Conservation (phyloP, 768 basidiomycete species). For the Boletus reticulatus region DNA sequence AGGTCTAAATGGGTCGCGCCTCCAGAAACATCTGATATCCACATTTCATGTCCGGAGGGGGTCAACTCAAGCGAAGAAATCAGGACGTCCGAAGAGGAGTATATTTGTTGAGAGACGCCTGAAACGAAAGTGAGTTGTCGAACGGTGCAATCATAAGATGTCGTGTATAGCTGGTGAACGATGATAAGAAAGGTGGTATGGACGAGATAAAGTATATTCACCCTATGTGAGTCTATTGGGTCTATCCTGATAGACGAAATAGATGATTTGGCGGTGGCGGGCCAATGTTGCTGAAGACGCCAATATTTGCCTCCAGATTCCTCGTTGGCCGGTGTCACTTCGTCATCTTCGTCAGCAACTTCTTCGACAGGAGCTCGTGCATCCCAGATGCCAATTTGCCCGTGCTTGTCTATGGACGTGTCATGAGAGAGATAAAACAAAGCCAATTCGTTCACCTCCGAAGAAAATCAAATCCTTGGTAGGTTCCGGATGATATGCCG, state of each 20-base stretch:
- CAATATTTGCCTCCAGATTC: constrained; percentile 73
- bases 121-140: constrained; percentile 71
- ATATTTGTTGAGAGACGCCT: constrained; percentile 69
- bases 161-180: constrained; percentile 63
- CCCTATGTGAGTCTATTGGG: constrained; percentile 71
- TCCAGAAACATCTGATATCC: constrained; percentile 75
- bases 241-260: constrained; percentile 78
- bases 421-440: neutral
- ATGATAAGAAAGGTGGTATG: neutral
- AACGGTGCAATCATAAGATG: constrained; percentile 79
- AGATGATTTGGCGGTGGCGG: constrained; percentile 74
- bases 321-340: constrained; percentile 38
- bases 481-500: constrained; percentile 77
- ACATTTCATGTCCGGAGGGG: constrained; percentile 73
- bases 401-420: constrained; percentile 69
- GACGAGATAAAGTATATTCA: constrained; percentile 29
- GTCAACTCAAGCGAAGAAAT: constrained; percentile 71
- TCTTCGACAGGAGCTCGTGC: constrained; percentile 70
- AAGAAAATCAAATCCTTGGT: constrained; percentile 86
- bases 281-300: constrained; percentile 83
- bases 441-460: constrained; percentile 49
- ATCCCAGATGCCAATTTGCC: constrained; percentile 85
- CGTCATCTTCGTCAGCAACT: constrained; percentile 60
- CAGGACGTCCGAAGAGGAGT: constrained; percentile 52
- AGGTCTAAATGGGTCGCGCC: constrained; percentile 76